Base-by-base conservation (phyloP, 345 rosid species). In the Euphorbia peplus region DNA sequence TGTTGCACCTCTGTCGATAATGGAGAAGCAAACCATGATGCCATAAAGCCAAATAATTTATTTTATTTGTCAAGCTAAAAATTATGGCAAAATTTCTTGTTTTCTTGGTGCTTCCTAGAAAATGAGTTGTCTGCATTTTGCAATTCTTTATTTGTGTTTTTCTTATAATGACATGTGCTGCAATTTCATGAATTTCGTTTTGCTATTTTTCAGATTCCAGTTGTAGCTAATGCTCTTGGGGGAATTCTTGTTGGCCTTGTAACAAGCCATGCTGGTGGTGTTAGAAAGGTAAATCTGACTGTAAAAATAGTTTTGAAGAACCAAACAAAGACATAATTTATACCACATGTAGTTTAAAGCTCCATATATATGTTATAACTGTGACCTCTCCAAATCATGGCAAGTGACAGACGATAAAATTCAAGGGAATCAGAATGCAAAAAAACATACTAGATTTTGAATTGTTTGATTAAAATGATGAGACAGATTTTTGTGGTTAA, bases 201-300 rank as follows among this genome's bases (percentile, higher is more conserved):
- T 73, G 29, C 70, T 54, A 48, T 56, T 28, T 70, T 76, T 48
- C 85, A 95, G 98, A 82, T 95, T 70, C 98, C 98, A 12, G 88
- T 95, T 64, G 58, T 87, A 67, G 70, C 77, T 62, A 95, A 95
- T 82, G 88, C 99, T 3, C 83, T 95, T 37, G 96, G 98, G 47
- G 99, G 99, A 44, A 95, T 95, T 72, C 98, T 95, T 47, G 99
- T 95, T 67, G 99, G 99, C 63, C 83, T 95, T 22, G 88, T 95
- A 44, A 95, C 99, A 69, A 91, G 92, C 84, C 76, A 83, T 61
- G 99, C 98, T 6, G 98, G 99, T 76, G 99, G 99, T 39, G 97
- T 95, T 70, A 85, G 93, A 80, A 95, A 95, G 99, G 99, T 86
- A 83, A 67, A 70, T 15, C 18, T 41, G 25, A 32, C 44, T 11